Evolutionary conservation across 108 stramenopile species (phyloP).

Genomic region (Cyclostephanos tholiformis): DNA sequence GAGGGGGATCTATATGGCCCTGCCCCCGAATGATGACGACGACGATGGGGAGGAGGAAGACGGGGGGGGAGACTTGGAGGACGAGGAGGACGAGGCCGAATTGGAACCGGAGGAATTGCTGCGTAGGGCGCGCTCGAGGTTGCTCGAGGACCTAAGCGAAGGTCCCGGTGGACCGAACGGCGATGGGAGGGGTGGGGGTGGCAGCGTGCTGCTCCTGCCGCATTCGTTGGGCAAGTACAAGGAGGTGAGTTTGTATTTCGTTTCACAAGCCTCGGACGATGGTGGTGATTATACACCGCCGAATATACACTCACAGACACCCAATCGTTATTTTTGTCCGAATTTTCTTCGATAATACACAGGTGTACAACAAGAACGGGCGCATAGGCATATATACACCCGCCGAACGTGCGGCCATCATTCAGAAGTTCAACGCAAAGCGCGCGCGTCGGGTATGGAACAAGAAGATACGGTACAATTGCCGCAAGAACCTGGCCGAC

Average conservation of each 20-base stretch:
- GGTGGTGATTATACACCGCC: no score
- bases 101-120: constrained; percentile 42
- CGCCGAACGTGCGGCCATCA: constrained; percentile 91
- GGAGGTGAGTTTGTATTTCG: constrained; percentile 60
- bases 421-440: constrained; percentile 89
- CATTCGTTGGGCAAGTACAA: constrained; percentile 87
- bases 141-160: constrained; percentile 84
- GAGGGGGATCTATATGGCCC: no score
- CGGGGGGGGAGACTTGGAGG: neutral
- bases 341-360: neutral
- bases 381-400: constrained; percentile 97
- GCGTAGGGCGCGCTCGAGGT: constrained; percentile 35
- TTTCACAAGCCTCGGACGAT: neutral
- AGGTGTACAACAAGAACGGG: constrained; percentile 94
- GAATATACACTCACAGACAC: no score
- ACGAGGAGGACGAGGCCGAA: neutral
- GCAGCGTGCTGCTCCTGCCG: constrained; percentile 73
- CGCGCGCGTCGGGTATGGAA: constrained; percentile 92
- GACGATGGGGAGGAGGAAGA: neutral
- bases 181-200: constrained; percentile 58
- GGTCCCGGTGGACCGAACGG: constrained; percentile 19
- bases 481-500: constrained; percentile 97
- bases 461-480: constrained; percentile 97
- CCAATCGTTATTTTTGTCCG: neutral
- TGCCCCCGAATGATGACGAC: neutral